phyloP scores from a whole-genome alignment of 805 yeast species.

The Candida sanyiensis region DNA sequence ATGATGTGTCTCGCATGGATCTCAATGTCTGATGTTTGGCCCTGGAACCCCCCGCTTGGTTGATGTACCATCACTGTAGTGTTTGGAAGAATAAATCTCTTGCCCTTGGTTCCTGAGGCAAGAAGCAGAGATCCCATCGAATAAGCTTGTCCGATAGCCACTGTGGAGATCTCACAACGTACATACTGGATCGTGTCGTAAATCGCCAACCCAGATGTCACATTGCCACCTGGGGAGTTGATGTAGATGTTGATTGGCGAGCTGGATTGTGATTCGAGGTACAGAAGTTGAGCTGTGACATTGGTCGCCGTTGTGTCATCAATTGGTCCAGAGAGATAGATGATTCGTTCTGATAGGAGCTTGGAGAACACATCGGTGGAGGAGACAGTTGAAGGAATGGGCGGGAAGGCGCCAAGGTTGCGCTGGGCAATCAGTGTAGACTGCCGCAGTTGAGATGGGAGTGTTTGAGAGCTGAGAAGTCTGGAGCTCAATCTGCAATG shows the following conservation, averaged over 20 bases:
- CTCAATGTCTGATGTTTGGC: slow-evolving; percentile 30
- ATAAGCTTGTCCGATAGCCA: slow-evolving; percentile 31
- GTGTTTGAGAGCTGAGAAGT: no score
- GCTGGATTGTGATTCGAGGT: slow-evolving; percentile 15
- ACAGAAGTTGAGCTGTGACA: slow-evolving; percentile 24
- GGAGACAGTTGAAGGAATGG: slow-evolving; percentile 1
- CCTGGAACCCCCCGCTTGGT: slow-evolving; percentile 28
- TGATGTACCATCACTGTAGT: slow-evolving; percentile 32
- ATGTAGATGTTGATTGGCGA: slow-evolving; percentile 24
- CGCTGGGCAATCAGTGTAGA: no score
- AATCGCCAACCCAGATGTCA: slow-evolving; percentile 30
- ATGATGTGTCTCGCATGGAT: slow-evolving; percentile 31
- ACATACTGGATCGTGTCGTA: slow-evolving; percentile 33
- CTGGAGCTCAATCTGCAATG: no score
- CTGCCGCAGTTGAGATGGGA: no score
- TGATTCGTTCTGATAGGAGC: slow-evolving; percentile 24
- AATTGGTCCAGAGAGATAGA: slow-evolving; percentile 25
- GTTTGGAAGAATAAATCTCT: slow-evolving; percentile 28
- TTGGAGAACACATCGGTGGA: slow-evolving; percentile 16
- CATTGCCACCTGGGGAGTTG: slow-evolving; percentile 31
- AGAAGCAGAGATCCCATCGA: slow-evolving; percentile 31
- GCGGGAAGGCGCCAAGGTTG: not conserved
- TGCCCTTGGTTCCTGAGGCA: slow-evolving; percentile 27
- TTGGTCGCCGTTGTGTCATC: slow-evolving; percentile 21
- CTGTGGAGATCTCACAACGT: slow-evolving; percentile 29